A percentile compares a stretch with the other conserved stretches of the same genome.
Evolutionary conservation across 495 filamentous ascomycete species (phyloP).

Genomic region (Opeltia flavorubescens): DNA sequence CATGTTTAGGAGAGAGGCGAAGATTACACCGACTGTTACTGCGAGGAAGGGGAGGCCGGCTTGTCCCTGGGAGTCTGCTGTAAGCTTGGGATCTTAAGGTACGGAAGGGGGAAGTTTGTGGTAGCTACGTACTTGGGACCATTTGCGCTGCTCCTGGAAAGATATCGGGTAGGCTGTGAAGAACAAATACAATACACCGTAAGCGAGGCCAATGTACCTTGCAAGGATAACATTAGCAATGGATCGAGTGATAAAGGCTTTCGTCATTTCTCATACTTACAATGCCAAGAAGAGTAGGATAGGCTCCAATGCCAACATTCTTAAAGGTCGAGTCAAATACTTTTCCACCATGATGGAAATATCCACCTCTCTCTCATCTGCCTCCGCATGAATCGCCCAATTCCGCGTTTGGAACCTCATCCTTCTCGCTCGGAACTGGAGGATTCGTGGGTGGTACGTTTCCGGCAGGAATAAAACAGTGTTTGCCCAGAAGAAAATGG

Average conservation of each 20-base stretch:
- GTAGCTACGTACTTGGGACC: conserved; percentile 19
- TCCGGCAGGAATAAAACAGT: conserved; percentile 41
- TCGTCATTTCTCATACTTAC: conserved; percentile 1
- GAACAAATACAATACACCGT: conserved; percentile 50
- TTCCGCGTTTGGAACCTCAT: conserved; percentile 48
- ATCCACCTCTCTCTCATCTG: conserved; percentile 40
- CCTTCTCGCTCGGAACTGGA: conserved; percentile 39
- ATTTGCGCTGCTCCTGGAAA: conserved; percentile 38
- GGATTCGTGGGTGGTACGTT: conserved; percentile 43
- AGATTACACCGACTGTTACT: conserved; percentile 39
- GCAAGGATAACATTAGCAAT: conserved; percentile 7
- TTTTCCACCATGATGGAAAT: conserved; percentile 29
- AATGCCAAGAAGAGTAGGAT: conserved; percentile 39
- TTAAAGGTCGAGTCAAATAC: conserved; percentile 45
- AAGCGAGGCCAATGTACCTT: conserved; percentile 37
- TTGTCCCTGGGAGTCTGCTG: conserved; percentile 21
- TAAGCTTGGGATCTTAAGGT: background rate
- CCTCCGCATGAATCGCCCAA: conserved; percentile 41
- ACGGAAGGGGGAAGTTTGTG: background rate
- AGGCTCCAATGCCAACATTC: conserved; percentile 45
- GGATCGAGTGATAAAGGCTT: conserved; percentile 27
- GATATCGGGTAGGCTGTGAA: conserved; percentile 47
- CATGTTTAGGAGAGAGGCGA: conserved; percentile 33
- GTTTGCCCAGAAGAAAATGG: conserved; percentile 24
- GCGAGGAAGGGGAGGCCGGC: conserved; percentile 46